phyloP scores from a whole-genome alignment of 441 rosid genomes.

The Caryocar brasiliense region DNA sequence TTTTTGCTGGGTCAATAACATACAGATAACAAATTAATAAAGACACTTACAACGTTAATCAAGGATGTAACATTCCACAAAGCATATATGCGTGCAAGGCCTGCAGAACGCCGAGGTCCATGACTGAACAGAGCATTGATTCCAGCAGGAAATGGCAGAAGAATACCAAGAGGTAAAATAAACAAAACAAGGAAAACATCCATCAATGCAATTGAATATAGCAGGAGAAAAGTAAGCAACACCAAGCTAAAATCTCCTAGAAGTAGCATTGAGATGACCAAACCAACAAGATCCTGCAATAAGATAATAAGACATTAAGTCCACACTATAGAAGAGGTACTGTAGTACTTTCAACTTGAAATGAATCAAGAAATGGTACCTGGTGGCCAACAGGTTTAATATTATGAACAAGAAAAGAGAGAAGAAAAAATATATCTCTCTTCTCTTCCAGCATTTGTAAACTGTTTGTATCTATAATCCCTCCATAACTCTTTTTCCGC shows the following conservation, averaged over 20 bases:
- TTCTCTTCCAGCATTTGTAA: slow-evolving; percentile 77
- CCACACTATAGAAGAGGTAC: no score
- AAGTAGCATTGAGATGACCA: slow-evolving; percentile 92
- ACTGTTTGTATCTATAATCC: slow-evolving; percentile 61
- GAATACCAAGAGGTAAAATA: slow-evolving; percentile 87
- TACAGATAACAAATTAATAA: no score
- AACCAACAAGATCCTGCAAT: slow-evolving; percentile 96
- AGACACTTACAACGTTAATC: slow-evolving; percentile 80
- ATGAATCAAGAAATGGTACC: slow-evolving; percentile 47
- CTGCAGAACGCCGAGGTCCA: slow-evolving; percentile 97
- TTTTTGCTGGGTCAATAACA: no score
- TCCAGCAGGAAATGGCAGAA: slow-evolving; percentile 98
- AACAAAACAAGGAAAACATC: slow-evolving; percentile 77
- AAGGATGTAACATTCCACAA: slow-evolving; percentile 89
- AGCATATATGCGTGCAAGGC: slow-evolving; percentile 94
- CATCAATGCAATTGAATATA: slow-evolving; percentile 84
- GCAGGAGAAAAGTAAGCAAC: slow-evolving; percentile 89
- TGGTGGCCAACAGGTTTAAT: slow-evolving; percentile 99
- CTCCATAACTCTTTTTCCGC: slow-evolving; percentile 58
- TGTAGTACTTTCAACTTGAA: no score
- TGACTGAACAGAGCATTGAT: slow-evolving; percentile 97
- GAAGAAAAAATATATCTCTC: slow-evolving; percentile 80
- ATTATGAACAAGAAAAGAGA: slow-evolving; percentile 89
- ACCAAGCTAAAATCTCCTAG: slow-evolving; percentile 99
- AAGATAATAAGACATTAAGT: slow-evolving; percentile 15